Evolutionary conservation across 768 basidiomycete genomes (phyloP), one percentile per base, ranked within the genome.

Genomic region (Mycena haematopus): DNA sequence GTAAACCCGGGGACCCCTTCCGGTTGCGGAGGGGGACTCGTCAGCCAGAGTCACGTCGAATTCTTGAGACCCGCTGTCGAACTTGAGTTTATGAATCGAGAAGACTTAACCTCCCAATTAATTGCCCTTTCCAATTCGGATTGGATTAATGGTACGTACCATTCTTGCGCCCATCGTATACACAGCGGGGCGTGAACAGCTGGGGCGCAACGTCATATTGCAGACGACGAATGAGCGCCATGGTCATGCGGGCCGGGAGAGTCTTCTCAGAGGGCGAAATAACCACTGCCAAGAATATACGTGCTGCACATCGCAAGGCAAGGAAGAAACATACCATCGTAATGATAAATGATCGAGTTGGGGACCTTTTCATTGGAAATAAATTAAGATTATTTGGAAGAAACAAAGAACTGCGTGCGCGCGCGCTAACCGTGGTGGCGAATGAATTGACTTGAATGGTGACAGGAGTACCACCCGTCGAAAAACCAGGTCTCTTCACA

Each of bases 181-280:
- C 91, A 19, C 81, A 88, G 15, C 81, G 84, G 11, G 90, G 91
- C 3, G 84, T 90, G 70, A 94, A 94, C 63, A 90, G 77, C n/a
- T 82, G 74, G 0, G 85, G 86, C 1, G 86, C 84, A 5, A 83
- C 79, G 0, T 76, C 71, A 5, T 76, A 78, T 71, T 94, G 93
- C 15, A 94, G 72, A 17, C 77, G 77, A 15, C 80, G 79, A 51
- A 94, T 87, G 11, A 94, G 75, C 15, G 89, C 86, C 79, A 93
- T 80, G 62, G 92, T 93, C 7, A 91, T 73, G 15, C 84, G 77
- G 1, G 84, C 83, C 0, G 92, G 90, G 2, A 91, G 77, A 0
- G 78, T 81, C 74, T 89, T 91, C 66, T 92, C 92, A 0, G 84
- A 84, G 0, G 89, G 88, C 0, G 77, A 78, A 35, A 92, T 91